Conservation (phyloP, 176 grass and related monocot species). For the Ananas comosus region DNA sequence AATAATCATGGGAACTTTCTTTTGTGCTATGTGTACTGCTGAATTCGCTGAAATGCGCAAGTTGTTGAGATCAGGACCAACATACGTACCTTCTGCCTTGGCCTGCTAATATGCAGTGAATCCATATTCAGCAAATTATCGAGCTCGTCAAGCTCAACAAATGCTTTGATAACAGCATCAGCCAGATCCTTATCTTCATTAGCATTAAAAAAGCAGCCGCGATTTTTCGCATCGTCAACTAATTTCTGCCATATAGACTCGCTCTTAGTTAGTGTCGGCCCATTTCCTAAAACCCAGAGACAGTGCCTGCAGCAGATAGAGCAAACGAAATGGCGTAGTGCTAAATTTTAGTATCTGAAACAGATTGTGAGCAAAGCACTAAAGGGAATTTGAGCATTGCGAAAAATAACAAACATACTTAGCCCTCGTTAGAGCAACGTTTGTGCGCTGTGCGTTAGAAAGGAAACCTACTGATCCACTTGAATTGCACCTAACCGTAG, state of each 20-base stretch:
- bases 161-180: background rate
- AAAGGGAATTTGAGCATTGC: background rate
- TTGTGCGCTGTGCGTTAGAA: conserved; percentile 38
- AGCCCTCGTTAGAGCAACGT: conserved; percentile 57
- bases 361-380: background rate
- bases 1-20: too few relatives aligned
- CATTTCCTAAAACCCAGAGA: conserved; percentile 63
- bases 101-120: background rate
- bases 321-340: too few relatives aligned
- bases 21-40: too few relatives aligned
- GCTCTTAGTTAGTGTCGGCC: conserved; percentile 31
- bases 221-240: conserved; percentile 36
- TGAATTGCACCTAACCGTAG: conserved; percentile 47
- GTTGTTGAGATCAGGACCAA: too few relatives aligned
- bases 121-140: background rate
- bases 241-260: conserved; percentile 53
- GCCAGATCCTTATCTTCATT: conserved; percentile 1
- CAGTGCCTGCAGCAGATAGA: conserved; percentile 39
- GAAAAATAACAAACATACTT: conserved; percentile 15
- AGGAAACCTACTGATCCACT: conserved; percentile 45
- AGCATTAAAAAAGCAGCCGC: conserved; percentile 36
- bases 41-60: too few relatives aligned
- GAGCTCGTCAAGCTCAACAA: background rate
- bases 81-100: too few relatives aligned
- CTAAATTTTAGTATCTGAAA: conserved; percentile 28